A percentile compares a stretch with the other conserved stretches of the same genome.
These are phyloP conservation scores for Fusarium sp. DNA, from an alignment of 2,329 filamentous ascomycete species.

Conservation along the genomic window DNA sequence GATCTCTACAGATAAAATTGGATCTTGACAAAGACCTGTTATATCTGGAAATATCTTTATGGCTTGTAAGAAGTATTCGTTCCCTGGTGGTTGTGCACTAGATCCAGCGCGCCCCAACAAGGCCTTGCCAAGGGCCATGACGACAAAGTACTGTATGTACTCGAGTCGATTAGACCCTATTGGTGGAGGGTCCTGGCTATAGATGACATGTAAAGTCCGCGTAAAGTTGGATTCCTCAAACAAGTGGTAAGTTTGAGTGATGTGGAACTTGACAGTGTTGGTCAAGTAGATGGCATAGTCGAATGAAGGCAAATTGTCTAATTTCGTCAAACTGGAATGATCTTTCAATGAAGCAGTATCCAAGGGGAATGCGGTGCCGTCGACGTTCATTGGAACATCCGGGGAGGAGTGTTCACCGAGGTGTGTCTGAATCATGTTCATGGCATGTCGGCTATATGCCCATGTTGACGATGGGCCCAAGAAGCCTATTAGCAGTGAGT, in stretches of 20 bases:
- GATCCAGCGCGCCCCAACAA: constrained; percentile 2
- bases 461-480: constrained; percentile 18
- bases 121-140: constrained; percentile 17
- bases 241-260: constrained; percentile 15
- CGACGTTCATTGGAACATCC: constrained; percentile 2
- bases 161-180: background rate
- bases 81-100: background rate
- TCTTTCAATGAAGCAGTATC: background rate
- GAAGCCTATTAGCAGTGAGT: background rate
- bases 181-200: background rate
- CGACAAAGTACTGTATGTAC: constrained; percentile 16
- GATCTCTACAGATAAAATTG: constrained; percentile 13
- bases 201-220: background rate
- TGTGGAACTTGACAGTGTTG: constrained; percentile 19
- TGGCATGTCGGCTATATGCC: constrained; percentile 20
- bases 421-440: constrained; percentile 8
- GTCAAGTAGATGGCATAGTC: constrained; percentile 16
- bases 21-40: constrained; percentile 4
- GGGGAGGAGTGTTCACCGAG: constrained; percentile 5
- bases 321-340: background rate
- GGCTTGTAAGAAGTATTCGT: constrained; percentile 9
- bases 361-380: constrained; percentile 10
- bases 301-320: constrained; percentile 8
- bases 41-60: constrained; percentile 9
- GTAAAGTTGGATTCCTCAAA: constrained; percentile 15